phyloP scores from a whole-genome alignment of 2,329 filamentous ascomycete genomes.

The Trichoderma sp. region DNA sequence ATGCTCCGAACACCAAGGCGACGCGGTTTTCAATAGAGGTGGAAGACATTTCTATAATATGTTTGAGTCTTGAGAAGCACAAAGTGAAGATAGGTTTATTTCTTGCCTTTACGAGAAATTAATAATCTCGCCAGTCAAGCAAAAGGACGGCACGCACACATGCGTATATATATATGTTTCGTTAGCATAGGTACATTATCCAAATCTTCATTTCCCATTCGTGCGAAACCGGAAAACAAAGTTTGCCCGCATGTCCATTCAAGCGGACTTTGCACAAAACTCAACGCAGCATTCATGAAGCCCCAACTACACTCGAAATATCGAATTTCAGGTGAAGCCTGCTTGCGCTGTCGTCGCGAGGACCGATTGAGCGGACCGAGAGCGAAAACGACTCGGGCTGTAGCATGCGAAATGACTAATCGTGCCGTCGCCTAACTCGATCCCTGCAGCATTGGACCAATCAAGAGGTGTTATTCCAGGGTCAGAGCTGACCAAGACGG shows the following conservation, averaged over 20 bases:
- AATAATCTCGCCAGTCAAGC: not conserved
- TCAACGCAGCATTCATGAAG: not conserved
- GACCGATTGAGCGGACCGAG: not conserved
- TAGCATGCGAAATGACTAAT: not conserved
- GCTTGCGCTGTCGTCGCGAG: not conserved
- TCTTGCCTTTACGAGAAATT: not conserved
- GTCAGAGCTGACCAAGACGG: not conserved
- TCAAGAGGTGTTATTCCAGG: not conserved
- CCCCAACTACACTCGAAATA: not conserved
- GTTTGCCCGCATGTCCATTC: not conserved
- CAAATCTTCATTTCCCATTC: not conserved
- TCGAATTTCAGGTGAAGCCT: not conserved
- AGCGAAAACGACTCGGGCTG: not conserved
- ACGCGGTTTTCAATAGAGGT: not conserved
- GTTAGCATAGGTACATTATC: no score
- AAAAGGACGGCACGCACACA: not conserved
- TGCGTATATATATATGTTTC: not conserved
- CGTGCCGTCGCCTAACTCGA: not conserved
- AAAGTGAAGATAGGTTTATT: not conserved
- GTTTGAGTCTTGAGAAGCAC: not conserved
- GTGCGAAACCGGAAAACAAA: not conserved
- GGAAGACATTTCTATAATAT: not conserved
- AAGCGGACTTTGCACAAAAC: not conserved
- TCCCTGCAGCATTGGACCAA: not conserved
- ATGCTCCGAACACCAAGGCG: slow-evolving; percentile 15